Evolutionary conservation across 306 rosid genomes (phyloP), one percentile per base, ranked within the genome.

Genomic region (Delonix regia): DNA sequence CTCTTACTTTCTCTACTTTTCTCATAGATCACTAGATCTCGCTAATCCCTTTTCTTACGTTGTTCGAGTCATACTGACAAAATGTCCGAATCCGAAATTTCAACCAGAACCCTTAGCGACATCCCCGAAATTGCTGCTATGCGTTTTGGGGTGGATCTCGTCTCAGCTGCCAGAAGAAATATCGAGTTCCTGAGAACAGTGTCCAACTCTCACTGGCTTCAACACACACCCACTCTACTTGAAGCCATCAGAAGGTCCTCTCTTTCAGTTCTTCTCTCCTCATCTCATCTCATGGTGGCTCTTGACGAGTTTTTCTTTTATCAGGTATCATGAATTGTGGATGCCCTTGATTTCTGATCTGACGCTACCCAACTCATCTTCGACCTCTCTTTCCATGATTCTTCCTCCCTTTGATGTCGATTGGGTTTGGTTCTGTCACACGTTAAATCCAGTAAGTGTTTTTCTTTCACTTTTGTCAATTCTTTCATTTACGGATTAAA

Each of bases 381-480:
- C 87, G 25, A 1, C 87, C 1, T 82, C 80, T 79, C 94, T n/a
- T n/a, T n/a, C 94, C 7, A 13, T 82, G 86, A 68, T 94, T 28
- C 90, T 89, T 73, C 99, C 99, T 76, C 97, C 97, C 6, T 59
- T 91, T 19, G 99, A 94, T 59, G 74, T 94, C 18, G 90, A 94
- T 49, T 94, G 97, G 99, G 91, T 94, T 84, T 94, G 99, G 99
- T 92, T 94, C 80, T 92, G 99, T 76, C 99, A 94, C 83, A 77
- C 90, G 24, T 77, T 92, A 77, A 94, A 90, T 47, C 92, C 88
- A 19, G 97, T 87, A 53, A 61, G 85, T 41, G 11, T 18, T 42
- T 61, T 11, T 73, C 8, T 28, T 38, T 38, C 14, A 0, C 11
- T 55, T 56, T 12, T 7, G 15, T 48, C 0, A 48, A 48, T 21